These are phyloP conservation scores for Candida rishiriensis DNA, from an alignment of 805 yeast genomes.

Conservation along the genomic window DNA sequence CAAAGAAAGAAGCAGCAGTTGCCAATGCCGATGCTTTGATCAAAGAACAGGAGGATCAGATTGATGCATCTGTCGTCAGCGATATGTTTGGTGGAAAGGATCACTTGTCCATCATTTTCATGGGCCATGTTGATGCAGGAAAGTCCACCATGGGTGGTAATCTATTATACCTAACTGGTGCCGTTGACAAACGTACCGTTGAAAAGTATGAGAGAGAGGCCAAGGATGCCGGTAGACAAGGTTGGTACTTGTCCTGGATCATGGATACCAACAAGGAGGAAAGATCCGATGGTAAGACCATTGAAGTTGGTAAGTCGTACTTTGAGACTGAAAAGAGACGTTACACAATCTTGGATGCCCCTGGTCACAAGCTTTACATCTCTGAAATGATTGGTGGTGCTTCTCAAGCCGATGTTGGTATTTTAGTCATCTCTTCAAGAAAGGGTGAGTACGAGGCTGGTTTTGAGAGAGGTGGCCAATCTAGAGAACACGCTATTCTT, in stretches of 20 bases:
- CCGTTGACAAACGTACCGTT: slow-evolving; percentile 97
- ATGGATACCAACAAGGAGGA: slow-evolving; percentile 99
- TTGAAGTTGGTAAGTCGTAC: slow-evolving; percentile 96
- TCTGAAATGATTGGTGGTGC: slow-evolving; percentile 99
- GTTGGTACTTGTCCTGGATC: slow-evolving; percentile 99
- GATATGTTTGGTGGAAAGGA: slow-evolving; percentile 98
- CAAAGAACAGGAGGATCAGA: slow-evolving; percentile 71
- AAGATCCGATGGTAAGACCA: slow-evolving; percentile 98
- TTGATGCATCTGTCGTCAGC: slow-evolving; percentile 82
- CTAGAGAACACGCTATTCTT: slow-evolving; percentile 94
- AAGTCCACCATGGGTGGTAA: slow-evolving; percentile 99
- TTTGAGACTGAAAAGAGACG: slow-evolving; percentile 98
- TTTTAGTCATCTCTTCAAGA: slow-evolving; percentile 95
- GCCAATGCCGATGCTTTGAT: slow-evolving; percentile 46
- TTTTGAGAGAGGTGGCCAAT: slow-evolving; percentile 98
- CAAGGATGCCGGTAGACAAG: slow-evolving; percentile 98
- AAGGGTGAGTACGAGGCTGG: slow-evolving; percentile 99
- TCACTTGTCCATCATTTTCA: slow-evolving; percentile 92
- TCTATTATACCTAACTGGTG: slow-evolving; percentile 85
- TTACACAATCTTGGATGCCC: slow-evolving; percentile 97
- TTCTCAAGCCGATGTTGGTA: slow-evolving; percentile 98
- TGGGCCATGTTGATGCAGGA: slow-evolving; percentile 99
- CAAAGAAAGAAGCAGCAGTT: slow-evolving; percentile 15
- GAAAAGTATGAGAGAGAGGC: slow-evolving; percentile 98
- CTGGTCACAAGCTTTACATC: slow-evolving; percentile 98